Evolutionary conservation across 768 basidiomycete species (phyloP), one percentile per base, ranked within the genome.

Genomic region (Podaxis sp.): DNA sequence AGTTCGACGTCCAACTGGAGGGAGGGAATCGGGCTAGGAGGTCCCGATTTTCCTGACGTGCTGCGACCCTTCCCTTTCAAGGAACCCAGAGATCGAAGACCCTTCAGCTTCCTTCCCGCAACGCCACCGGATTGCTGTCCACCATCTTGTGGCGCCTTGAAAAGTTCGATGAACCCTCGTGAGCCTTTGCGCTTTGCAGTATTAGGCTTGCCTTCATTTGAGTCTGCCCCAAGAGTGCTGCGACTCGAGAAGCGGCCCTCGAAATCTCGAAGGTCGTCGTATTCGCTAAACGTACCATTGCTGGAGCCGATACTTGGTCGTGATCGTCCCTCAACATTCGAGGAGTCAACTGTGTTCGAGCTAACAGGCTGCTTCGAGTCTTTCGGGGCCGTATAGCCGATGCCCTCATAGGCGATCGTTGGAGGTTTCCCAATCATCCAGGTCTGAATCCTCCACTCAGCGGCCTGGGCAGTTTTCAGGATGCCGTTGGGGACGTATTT

Each of bases 361-460:
- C 66, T 75, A n/a, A 51, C 41, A 49, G 58, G 17, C 40, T 50
- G 37, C 43, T 52, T 65, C 38, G 40, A 51, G 43, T 33, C 38
- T 25, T 64, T 61, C 3, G 76, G 77, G 19, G 84, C 85, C 47
- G 86, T 86, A 70, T 90, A 94, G 19, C 91, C 94, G 69, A 97
- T 95, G 33, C 93, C 94, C 68, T 92, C 84, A 68, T 88, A 94
- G 1, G 90, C 82, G 46, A 94, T 80, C 1, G 89, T 87, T 9
- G 95, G 96, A 17, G 94, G 93, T 69, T 98, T 98, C 66, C 96
- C 97, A 33, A 99, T 85, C 88, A 93, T 93, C 93, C 96, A 98
- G 0, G 93, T 91, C 70, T 97, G 94, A 50, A 98, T 80, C 73
- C 91, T 94, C 95, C 95, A 98, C 71, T 99, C 96, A 0, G 96